phyloP scores from a whole-genome alignment of 2,329 filamentous ascomycete genomes.

The Verticillium isaacii region DNA sequence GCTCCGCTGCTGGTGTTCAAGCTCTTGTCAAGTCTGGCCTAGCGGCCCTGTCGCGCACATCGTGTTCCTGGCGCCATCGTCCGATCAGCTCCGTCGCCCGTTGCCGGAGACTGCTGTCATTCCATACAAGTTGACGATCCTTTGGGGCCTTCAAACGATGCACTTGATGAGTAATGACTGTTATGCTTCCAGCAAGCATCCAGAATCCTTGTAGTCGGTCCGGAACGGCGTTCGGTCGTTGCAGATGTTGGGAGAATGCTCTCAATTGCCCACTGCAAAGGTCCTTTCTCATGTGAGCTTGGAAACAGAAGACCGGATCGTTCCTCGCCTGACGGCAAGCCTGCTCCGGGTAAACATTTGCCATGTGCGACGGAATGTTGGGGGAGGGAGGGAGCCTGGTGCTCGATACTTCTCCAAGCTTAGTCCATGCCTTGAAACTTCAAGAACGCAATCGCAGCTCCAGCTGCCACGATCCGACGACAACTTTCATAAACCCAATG shows the following conservation, averaged over 20 bases:
- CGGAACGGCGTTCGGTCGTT: not conserved
- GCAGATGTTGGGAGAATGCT: not conserved
- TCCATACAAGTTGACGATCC: not conserved
- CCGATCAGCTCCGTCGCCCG: not conserved
- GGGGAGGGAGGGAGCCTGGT: not conserved
- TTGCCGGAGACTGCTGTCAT: not conserved
- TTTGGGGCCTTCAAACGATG: not conserved
- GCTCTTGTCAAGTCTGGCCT: not conserved
- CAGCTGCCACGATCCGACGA: too few relatives aligned
- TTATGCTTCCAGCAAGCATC: too few relatives aligned
- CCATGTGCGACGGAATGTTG: not conserved
- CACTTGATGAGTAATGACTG: not conserved
- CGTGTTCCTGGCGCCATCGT: not conserved
- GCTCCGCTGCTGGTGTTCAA: not conserved
- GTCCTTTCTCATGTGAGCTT: not conserved
- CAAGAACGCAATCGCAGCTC: too few relatives aligned
- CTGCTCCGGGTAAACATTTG: not conserved
- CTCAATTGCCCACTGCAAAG: not conserved
- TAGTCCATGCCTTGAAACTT: too few relatives aligned
- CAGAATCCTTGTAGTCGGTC: not conserved
- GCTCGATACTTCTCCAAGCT: not conserved
- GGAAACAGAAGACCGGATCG: not conserved
- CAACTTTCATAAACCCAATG: too few relatives aligned
- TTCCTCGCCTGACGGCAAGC: not conserved
- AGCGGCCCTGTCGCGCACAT: not conserved